phyloP scores from a whole-genome alignment of 208 protist genomes.

The Wallacemonas sp. region DNA sequence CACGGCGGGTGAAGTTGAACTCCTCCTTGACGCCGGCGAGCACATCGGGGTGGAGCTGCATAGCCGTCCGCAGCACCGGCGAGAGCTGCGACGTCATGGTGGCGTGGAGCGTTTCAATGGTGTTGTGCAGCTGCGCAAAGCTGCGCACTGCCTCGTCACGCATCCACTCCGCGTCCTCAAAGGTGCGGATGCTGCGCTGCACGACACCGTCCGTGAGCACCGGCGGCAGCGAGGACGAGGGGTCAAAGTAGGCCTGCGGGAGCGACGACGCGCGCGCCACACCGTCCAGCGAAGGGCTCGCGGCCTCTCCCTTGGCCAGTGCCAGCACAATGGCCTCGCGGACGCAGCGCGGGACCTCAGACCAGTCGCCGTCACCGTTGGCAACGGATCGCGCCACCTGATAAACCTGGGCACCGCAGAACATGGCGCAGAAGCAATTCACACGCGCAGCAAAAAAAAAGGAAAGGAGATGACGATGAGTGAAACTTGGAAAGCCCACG shows the following conservation, averaged over 20 bases:
- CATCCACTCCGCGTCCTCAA: slow-evolving; percentile 71
- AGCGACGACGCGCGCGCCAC: not conserved
- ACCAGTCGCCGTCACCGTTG: slow-evolving; percentile 76
- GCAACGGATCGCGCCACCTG: slow-evolving; percentile 38
- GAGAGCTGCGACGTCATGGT: slow-evolving; percentile 55
- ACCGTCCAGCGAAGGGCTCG: slow-evolving; percentile 1
- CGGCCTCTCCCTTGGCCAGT: slow-evolving; percentile 16
- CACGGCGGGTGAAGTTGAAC: slow-evolving; percentile 24
- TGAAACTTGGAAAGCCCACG: too few species aligned
- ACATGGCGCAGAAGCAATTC: slow-evolving; percentile 12
- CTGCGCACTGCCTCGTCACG: slow-evolving; percentile 71
- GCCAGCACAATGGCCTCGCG: slow-evolving; percentile 67
- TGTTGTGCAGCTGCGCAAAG: slow-evolving; percentile 87
- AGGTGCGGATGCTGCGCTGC: slow-evolving; percentile 75
- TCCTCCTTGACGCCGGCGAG: slow-evolving; percentile 36
- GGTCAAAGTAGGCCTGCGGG: not conserved
- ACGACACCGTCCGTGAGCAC: slow-evolving; percentile 62
- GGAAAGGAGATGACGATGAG: not conserved
- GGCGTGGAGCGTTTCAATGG: slow-evolving; percentile 58
- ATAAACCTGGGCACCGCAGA: slow-evolving; percentile 22
- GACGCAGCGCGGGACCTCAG: slow-evolving; percentile 54
- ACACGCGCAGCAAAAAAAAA: slow-evolving; percentile 8
- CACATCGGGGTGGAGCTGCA: slow-evolving; percentile 60
- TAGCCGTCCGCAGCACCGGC: slow-evolving; percentile 63
- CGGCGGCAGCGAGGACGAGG: slow-evolving; percentile 18